Percentiles rank a stretch among this genome's conserved stretches.
Evolutionary conservation across 306 rosid species (phyloP).

Genomic region (Medicago truncatula): MtrunA17r5.0-ANR NC_053048.1:29280501-29281000

Average conservation of each 20-base stretch:
- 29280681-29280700: constrained; percentile 51
- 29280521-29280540: constrained; percentile 43
- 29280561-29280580: constrained; percentile 59
- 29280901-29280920: constrained; percentile 63
- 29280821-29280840: constrained; percentile 59
- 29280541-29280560: constrained; percentile 48
- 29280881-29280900: constrained; percentile 71
- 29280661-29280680: constrained; percentile 46
- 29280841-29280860: constrained; percentile 63
- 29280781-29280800: constrained; percentile 66
- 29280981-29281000: constrained; percentile 56
- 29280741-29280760: constrained; percentile 29
- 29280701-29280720: constrained; percentile 50
- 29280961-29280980: constrained; percentile 61
- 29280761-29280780: constrained; percentile 77
- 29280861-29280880: constrained; percentile 76
- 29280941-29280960: constrained; percentile 70
- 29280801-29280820: constrained; percentile 69
- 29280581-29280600: constrained; percentile 60
- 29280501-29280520: constrained; percentile 43
- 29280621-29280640: constrained; percentile 60
- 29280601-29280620: constrained; percentile 53
- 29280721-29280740: constrained; percentile 63
- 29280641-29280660: constrained; percentile 49
- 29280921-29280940: constrained; percentile 71